Evolutionary conservation across 2,329 filamentous ascomycete species (phyloP).

Genomic region (Neonectria sp.): DNA sequence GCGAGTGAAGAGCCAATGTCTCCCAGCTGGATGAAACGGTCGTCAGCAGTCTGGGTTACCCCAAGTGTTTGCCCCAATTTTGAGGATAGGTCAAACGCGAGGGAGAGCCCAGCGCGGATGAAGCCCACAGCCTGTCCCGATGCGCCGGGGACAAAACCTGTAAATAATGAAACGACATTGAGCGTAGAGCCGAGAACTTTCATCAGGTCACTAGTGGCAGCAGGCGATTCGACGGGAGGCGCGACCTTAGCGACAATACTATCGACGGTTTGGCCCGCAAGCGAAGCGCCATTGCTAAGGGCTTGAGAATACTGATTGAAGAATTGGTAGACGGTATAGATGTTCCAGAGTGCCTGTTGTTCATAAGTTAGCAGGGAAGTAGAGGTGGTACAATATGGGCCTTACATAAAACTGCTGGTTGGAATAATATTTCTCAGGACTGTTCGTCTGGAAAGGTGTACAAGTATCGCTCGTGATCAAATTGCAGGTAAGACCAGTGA

Average conservation of each 20-base stretch:
- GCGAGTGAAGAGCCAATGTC: conserved; percentile 44
- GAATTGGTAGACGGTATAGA: conserved; percentile 47
- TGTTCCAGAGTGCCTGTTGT: conserved; percentile 45
- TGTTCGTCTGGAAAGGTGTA: conserved; percentile 33
- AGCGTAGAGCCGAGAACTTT: conserved; percentile 36
- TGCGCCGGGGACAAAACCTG: conserved; percentile 39
- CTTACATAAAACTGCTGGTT: conserved; percentile 46
- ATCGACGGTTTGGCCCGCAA: conserved; percentile 45
- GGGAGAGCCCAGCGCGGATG: conserved; percentile 33
- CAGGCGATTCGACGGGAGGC: conserved; percentile 39
- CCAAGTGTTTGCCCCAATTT: conserved; percentile 32
- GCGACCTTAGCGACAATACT: conserved; percentile 46
- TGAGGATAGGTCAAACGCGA: conserved; percentile 27
- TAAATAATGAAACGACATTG: conserved; percentile 38
- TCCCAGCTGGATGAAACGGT: conserved; percentile 46
- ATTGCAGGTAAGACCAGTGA: conserved; percentile 45
- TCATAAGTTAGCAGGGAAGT: background rate
- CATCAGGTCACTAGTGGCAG: conserved; percentile 32
- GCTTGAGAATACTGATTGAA: conserved; percentile 49
- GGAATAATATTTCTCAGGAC: conserved; percentile 36
- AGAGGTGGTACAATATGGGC: background rate
- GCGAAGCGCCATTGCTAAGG: conserved; percentile 43
- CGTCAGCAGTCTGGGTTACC: conserved; percentile 39
- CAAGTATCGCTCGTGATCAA: conserved; percentile 46
- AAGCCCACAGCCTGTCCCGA: conserved; percentile 35